Conservation (phyloP, 495 filamentous ascomycete species). For the Niebla homalea region DNA sequence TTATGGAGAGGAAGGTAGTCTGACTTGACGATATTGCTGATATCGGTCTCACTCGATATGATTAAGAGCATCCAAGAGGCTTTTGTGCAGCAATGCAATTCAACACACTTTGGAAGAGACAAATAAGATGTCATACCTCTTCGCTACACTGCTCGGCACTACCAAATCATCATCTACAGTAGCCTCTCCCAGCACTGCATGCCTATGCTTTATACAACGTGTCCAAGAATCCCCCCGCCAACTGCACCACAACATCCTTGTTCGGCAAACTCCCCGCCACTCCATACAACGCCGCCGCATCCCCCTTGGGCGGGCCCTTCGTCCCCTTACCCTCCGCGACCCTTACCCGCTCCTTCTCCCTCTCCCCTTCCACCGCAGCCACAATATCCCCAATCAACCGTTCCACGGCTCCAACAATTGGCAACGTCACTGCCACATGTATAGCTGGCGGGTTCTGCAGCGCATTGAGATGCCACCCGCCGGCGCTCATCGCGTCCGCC, state of each 20-base stretch:
- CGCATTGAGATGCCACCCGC: conserved; percentile 93
- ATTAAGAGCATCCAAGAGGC: too few relatives aligned
- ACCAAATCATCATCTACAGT: too few relatives aligned
- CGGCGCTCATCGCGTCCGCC: conserved; percentile 65
- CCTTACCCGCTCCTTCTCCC: conserved; percentile 48
- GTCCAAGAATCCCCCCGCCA: conserved; percentile 88
- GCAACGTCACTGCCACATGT: conserved; percentile 88
- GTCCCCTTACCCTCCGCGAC: conserved; percentile 60
- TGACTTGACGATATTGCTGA: too few relatives aligned
- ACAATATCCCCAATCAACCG: conserved; percentile 64
- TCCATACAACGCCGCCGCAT: conserved; percentile 83
- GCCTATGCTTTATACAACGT: conserved; percentile 82
- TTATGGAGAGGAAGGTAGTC: too few relatives aligned
- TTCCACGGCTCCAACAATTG: conserved; percentile 68
- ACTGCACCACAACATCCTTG: conserved; percentile 81
- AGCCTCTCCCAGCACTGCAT: too few relatives aligned
- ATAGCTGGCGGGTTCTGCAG: conserved; percentile 87
- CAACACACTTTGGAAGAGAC: too few relatives aligned
- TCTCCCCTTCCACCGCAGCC: conserved; percentile 63
- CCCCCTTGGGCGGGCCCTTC: conserved; percentile 48
- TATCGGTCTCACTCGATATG: too few relatives aligned
- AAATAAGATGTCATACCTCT: too few relatives aligned
- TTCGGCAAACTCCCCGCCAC: conserved; percentile 91
- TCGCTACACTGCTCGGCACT: too few relatives aligned
- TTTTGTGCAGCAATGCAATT: too few relatives aligned